Evolutionary conservation across 345 rosid species (phyloP).

Genomic region (Eucalyptus cloeziana): DNA sequence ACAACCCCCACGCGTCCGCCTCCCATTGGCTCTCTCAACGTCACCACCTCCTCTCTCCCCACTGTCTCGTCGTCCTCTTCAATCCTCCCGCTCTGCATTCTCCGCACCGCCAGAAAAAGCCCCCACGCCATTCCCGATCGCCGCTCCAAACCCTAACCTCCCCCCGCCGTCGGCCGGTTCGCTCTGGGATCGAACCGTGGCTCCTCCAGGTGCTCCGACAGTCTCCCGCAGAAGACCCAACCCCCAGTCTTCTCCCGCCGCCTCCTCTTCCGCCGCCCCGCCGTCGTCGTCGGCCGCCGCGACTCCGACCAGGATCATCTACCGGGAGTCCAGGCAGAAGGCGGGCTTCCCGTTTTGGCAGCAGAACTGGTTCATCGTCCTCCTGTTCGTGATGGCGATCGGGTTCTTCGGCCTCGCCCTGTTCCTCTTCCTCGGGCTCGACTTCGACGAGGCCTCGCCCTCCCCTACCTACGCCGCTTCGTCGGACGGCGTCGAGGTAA

Average conservation of each 20-base stretch:
- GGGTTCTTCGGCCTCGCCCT: constrained; percentile 57
- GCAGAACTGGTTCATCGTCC: constrained; percentile 69
- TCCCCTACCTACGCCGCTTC: constrained; percentile 48
- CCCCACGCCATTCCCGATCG: background rate
- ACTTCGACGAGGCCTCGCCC: constrained; percentile 31
- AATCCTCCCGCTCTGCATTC: background rate
- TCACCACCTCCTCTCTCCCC: background rate
- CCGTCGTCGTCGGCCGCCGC: background rate
- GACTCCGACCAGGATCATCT: constrained; percentile 1
- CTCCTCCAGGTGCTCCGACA: constrained; percentile 52
- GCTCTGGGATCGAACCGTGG: constrained; percentile 54
- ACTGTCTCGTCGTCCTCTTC: background rate
- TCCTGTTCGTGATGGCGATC: constrained; percentile 60
- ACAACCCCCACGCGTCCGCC: background rate
- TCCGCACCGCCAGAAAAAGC: background rate
- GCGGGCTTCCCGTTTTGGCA: constrained; percentile 59
- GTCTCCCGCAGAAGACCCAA: constrained; percentile 43
- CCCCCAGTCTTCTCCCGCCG: constrained; percentile 12
- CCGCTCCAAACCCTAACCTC: background rate
- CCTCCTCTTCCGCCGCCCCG: background rate
- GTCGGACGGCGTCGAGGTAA: constrained; percentile 71
- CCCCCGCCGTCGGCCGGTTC: background rate
- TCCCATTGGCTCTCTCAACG: background rate
- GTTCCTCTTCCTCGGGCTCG: constrained; percentile 59
- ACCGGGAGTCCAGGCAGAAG: constrained; percentile 6